Base-by-base conservation (phyloP, 1,284 basidiomycete genomes). In the Ceratobasidium sp. region DNA sequence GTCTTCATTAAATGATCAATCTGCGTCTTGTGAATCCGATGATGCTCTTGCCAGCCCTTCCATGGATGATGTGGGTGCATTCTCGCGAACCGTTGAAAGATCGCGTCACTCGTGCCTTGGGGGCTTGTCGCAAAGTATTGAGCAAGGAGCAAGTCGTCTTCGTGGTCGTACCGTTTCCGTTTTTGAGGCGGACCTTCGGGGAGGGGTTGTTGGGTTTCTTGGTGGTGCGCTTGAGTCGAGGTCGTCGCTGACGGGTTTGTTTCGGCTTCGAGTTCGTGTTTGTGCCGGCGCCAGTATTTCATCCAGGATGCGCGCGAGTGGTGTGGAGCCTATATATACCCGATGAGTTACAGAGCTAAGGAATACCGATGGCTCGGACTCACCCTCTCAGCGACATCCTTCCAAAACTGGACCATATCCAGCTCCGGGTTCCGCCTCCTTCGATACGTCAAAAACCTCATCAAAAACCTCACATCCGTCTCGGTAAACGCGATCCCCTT, bases 1-100 rank as follows among this genome's bases (percentile, higher is more conserved):
- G 87, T 86, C 78, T 90, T 85, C 52, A 93, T 91, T 52, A 93
- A 87, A 84, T 94, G 90, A 81, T 94, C 93, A 79, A 94, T 94
- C 82, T 93, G 94, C 23, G 90, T 74, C 82, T 94, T 94, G 83
- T 95, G 93, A 81, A 94, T 93, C 57, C 93, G 89, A 83, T 94
- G 91, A 82, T 95, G 93, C 81, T 95, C 93, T 83, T 95, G 93
- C 94, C 93, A 95, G 28, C 93, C 93, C 83, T 95, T 95, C 93
- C 93, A 95, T 0, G 93, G 93, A 85, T 95, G 93, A 83, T 94
- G 93, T 5, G 93, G 89, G 84, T 94, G 88, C 84, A 86, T 78
- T 79, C 91, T 87, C 17, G 89, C 93, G 83, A 94, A 94, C 0
- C 87, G 87, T 82, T 94, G 93, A 82, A 94, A 94, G 73, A 94